These are phyloP conservation scores for Chaetomiaceae sp. DNA, from an alignment of 2,329 filamentous ascomycete species.

Conservation along the genomic window DNA sequence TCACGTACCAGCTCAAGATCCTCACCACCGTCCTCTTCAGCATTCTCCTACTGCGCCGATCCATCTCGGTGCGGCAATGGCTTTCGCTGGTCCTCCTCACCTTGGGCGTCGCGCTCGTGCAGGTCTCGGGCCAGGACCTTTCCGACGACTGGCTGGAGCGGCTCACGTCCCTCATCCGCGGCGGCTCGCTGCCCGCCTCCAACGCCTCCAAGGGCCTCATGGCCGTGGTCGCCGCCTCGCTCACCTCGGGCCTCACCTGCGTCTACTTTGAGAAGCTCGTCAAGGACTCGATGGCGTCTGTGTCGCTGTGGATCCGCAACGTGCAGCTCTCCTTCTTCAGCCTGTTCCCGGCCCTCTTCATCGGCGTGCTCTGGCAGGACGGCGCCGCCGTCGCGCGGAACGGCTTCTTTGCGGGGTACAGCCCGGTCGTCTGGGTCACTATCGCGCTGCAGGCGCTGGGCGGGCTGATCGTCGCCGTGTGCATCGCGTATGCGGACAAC, in stretches of 20 bases:
- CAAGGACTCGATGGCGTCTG: slow-evolving; percentile 22
- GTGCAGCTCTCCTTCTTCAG: slow-evolving; percentile 28
- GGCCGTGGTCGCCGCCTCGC: slow-evolving; percentile 25
- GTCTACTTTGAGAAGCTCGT: slow-evolving; percentile 30
- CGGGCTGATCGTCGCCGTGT: slow-evolving; percentile 24
- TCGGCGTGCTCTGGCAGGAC: slow-evolving; percentile 26
- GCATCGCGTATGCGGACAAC: slow-evolving; percentile 26
- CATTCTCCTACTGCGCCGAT: slow-evolving; percentile 24
- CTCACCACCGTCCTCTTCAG: slow-evolving; percentile 29
- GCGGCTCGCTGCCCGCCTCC: slow-evolving; percentile 3
- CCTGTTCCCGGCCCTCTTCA: slow-evolving; percentile 26
- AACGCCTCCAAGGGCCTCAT: slow-evolving; percentile 22
- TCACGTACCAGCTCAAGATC: slow-evolving; percentile 30
- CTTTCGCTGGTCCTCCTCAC: slow-evolving; percentile 25
- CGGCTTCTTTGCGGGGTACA: slow-evolving; percentile 28
- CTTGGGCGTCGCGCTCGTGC: slow-evolving; percentile 26
- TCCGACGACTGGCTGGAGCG: slow-evolving; percentile 14
- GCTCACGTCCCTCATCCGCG: slow-evolving; percentile 17
- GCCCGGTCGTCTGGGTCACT: slow-evolving; percentile 23
- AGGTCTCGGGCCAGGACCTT: slow-evolving; percentile 19
- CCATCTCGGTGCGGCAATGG: slow-evolving; percentile 26
- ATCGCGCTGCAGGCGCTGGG: slow-evolving; percentile 26
- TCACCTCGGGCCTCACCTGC: slow-evolving; percentile 28
- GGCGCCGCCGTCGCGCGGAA: slow-evolving; percentile 18
- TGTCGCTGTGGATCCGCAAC: slow-evolving; percentile 26